Percentiles rank a stretch among this genome's conserved stretches.
These are phyloP conservation scores for Psidium friedrichsthalianum DNA, from an alignment of 345 rosid genomes.

Conservation along the genomic window DNA sequence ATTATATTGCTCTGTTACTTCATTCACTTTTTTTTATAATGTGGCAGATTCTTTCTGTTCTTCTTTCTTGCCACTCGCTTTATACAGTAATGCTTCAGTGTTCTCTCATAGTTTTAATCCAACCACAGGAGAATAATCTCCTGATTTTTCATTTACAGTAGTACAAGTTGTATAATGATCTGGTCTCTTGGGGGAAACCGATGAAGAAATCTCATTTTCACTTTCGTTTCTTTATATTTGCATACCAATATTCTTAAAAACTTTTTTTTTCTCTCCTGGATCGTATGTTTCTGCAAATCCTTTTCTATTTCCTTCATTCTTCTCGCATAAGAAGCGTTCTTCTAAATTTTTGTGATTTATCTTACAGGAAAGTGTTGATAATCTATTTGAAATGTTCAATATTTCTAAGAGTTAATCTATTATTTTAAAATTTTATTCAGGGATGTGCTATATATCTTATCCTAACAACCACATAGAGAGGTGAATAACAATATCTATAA, in stretches of 20 bases:
- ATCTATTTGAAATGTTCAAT: background rate
- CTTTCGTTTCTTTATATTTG: accelerated
- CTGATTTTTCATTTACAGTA: background rate
- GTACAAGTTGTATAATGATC: background rate
- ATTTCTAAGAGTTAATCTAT: background rate
- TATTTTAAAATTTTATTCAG: background rate
- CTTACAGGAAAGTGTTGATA: background rate
- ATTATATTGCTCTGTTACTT: background rate
- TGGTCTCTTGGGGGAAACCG: background rate
- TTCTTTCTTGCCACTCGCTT: background rate
- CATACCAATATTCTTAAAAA: background rate
- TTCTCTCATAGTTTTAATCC: background rate
- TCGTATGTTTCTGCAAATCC: background rate
- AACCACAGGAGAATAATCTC: background rate
- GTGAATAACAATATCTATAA: background rate
- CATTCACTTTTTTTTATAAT: background rate
- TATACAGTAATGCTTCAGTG: background rate
- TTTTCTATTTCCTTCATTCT: background rate
- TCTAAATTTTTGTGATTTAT: background rate
- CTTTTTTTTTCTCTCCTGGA: accelerated
- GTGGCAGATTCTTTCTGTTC: background rate
- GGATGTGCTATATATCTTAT: background rate
- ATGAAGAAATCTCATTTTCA: background rate
- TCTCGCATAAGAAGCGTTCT: background rate
- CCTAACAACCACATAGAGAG: background rate